Conservation (phyloP, 2,329 filamentous ascomycete genomes). For the Balansia obtecta region DNA sequence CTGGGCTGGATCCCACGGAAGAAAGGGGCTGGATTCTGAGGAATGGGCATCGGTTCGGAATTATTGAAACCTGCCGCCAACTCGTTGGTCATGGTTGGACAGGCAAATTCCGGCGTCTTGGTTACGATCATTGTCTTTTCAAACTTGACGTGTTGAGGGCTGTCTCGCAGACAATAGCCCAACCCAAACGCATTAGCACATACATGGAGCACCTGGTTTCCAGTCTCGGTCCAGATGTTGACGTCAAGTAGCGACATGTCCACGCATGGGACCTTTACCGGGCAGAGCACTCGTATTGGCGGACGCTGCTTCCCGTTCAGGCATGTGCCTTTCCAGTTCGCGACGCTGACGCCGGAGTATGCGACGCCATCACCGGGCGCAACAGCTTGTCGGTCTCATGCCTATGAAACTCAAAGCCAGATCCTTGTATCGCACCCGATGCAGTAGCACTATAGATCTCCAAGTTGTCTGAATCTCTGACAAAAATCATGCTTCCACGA, state of each 20-base stretch:
- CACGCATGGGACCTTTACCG: background rate
- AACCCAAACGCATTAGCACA: background rate
- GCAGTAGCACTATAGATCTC: background rate
- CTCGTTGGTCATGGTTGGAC: background rate
- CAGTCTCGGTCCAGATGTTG: background rate
- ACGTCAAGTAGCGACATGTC: background rate
- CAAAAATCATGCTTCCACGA: background rate
- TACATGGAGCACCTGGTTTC: background rate
- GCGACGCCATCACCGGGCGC: background rate
- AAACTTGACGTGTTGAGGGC: background rate
- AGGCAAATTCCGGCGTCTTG: background rate
- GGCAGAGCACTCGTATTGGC: background rate
- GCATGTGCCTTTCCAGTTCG: background rate
- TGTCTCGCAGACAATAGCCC: background rate
- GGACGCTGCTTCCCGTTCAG: background rate
- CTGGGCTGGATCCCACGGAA: background rate
- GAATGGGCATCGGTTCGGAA: background rate
- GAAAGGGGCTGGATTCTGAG: background rate
- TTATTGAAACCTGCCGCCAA: background rate
- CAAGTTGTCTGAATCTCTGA: background rate
- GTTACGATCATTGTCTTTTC: background rate
- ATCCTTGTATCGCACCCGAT: conserved; percentile 1
- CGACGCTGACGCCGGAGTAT: background rate
- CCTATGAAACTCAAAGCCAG: background rate
- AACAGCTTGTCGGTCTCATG: background rate